A percentile compares a stretch with the other conserved stretches of the same genome.
These are phyloP conservation scores for Penicillium sp. DNA, from an alignment of 2,329 filamentous ascomycete species.

Conservation along the genomic window DNA sequence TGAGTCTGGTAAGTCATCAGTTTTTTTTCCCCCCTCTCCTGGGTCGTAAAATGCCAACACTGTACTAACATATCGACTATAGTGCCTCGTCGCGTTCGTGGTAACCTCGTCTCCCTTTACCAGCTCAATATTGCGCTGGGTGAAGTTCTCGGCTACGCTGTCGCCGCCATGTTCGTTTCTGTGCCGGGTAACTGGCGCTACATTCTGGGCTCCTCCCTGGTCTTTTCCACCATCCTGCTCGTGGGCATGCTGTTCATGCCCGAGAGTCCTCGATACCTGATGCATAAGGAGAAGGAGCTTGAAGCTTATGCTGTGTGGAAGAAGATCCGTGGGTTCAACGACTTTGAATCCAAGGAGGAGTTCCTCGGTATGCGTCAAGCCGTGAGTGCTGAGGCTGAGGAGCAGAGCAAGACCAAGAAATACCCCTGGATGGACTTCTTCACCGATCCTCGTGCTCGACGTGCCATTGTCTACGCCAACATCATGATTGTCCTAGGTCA, in stretches of 20 bases:
- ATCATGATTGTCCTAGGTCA: conserved; percentile 66
- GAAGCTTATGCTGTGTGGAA: conserved; percentile 66
- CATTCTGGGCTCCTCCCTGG: conserved; percentile 64
- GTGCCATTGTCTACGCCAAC: conserved; percentile 62
- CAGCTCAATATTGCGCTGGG: conserved; percentile 72
- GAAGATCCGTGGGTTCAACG: conserved; percentile 58
- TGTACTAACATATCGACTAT: conserved; percentile 29
- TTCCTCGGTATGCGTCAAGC: conserved; percentile 67
- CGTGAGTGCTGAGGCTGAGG: conserved; percentile 52
- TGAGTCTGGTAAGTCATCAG: conserved; percentile 42
- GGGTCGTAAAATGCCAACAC: not conserved
- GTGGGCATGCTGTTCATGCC: conserved; percentile 66
- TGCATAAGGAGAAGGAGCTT: conserved; percentile 58
- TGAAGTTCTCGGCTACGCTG: conserved; percentile 66
- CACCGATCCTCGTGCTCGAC: conserved; percentile 61
- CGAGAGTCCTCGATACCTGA: conserved; percentile 61
- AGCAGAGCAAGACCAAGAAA: conserved; percentile 48
- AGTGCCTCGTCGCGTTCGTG: conserved; percentile 60
- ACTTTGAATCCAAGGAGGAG: conserved; percentile 57
- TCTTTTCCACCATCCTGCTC: conserved; percentile 61
- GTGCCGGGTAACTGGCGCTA: conserved; percentile 66
- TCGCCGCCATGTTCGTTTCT: conserved; percentile 66
- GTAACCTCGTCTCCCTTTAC: conserved; percentile 67
- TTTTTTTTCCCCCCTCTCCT: not conserved
- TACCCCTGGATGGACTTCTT: conserved; percentile 70